These are phyloP conservation scores for Candida palmyrensis DNA, from an alignment of 805 yeast genomes.

Conservation along the genomic window DNA sequence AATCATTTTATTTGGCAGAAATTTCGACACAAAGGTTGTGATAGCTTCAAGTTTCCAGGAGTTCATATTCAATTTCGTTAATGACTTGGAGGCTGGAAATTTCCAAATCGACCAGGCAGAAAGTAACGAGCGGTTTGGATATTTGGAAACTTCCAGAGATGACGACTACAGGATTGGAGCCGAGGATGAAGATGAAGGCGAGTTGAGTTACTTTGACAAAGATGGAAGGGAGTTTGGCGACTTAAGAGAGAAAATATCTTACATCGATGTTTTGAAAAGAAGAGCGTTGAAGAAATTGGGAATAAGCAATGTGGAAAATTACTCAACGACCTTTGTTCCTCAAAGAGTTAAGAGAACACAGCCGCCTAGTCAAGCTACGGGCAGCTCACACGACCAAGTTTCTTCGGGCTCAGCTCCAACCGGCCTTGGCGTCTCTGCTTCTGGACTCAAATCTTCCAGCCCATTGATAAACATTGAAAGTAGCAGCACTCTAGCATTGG, in stretches of 20 bases:
- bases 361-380: neutral
- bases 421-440: constrained; percentile 3
- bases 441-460: constrained; percentile 7
- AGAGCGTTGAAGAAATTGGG: constrained; percentile 38
- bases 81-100: constrained; percentile 39
- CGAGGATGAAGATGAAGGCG: constrained; percentile 42
- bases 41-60: constrained; percentile 35
- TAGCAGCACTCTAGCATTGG: constrained; percentile 24
- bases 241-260: constrained; percentile 24
- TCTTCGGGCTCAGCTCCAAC: constrained; percentile 8
- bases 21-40: constrained; percentile 39
- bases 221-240: constrained; percentile 32
- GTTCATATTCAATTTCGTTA: constrained; percentile 31
- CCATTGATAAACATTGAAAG: constrained; percentile 24
- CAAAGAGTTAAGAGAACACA: constrained; percentile 15
- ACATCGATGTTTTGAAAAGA: constrained; percentile 37
- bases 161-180: constrained; percentile 38
- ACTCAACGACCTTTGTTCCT: constrained; percentile 33
- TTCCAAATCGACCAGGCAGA: constrained; percentile 33
- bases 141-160: constrained; percentile 29
- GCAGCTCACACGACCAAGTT: neutral
- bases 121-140: constrained; percentile 29
- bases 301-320: constrained; percentile 26
- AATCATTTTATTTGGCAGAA: constrained; percentile 39
- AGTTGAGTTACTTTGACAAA: constrained; percentile 32